phyloP scores from a whole-genome alignment of 1,284 basidiomycete species.

The Apiotrichum siamense region DNA sequence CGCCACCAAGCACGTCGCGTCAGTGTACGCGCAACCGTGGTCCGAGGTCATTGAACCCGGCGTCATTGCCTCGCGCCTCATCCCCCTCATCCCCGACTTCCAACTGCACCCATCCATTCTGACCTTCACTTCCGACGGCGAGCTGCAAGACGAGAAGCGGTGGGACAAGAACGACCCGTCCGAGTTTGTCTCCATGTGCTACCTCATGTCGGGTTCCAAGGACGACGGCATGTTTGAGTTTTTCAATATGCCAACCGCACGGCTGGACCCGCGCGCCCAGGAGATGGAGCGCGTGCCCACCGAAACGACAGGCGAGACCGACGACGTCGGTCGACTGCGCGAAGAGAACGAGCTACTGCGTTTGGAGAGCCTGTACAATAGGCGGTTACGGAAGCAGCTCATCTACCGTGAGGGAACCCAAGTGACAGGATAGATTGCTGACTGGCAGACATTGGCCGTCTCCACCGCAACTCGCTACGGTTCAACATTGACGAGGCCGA shows the following conservation, averaged over 20 bases:
- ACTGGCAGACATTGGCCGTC: conserved; percentile 34
- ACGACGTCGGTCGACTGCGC: conserved; percentile 13
- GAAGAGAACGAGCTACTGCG: conserved; percentile 35
- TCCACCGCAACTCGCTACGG: conserved; percentile 36
- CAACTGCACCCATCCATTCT: conserved; percentile 38
- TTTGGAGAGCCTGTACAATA: conserved; percentile 32
- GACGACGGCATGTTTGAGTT: conserved; percentile 24
- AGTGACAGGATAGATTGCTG: neutral
- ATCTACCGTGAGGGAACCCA: conserved; percentile 30
- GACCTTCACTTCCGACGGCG: conserved; percentile 34
- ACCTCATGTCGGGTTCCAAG: conserved; percentile 35
- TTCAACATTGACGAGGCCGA: conserved; percentile 44
- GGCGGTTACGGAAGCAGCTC: conserved; percentile 33
- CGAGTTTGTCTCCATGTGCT: conserved; percentile 34
- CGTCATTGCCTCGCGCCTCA: conserved; percentile 25
- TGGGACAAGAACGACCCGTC: conserved; percentile 41
- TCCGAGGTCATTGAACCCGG: conserved; percentile 32
- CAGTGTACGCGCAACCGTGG: conserved; percentile 37
- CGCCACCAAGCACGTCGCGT: conserved; percentile 23
- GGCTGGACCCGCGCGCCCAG: neutral
- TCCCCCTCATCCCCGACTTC: conserved; percentile 37
- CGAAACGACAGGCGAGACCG: neutral
- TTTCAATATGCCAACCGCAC: conserved; percentile 14
- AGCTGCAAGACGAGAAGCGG: conserved; percentile 36
- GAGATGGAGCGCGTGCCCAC: conserved; percentile 8